Conservation (phyloP, 352 stramenopile species). For the Phytophthora quininea region DNA sequence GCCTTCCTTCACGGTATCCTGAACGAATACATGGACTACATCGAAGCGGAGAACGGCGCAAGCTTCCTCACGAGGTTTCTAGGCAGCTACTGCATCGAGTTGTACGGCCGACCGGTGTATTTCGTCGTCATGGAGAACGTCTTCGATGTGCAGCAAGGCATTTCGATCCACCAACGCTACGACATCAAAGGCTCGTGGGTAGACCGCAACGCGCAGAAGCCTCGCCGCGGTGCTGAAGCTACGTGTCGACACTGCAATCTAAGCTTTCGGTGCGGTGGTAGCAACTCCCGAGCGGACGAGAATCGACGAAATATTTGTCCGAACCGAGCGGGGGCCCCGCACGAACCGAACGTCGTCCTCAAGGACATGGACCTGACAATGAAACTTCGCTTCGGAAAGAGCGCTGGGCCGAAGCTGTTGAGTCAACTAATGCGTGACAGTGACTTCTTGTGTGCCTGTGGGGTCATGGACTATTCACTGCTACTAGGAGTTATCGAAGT, state of each 20-base stretch:
- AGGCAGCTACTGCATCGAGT: constrained; percentile 78
- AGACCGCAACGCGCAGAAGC: constrained; percentile 73
- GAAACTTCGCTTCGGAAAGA: constrained; percentile 68
- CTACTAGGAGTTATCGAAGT: constrained; percentile 81
- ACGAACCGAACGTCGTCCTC: constrained; percentile 78
- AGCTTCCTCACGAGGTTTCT: constrained; percentile 86
- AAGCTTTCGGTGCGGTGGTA: constrained; percentile 58
- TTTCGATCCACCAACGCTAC: constrained; percentile 84
- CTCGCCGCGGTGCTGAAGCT: constrained; percentile 54
- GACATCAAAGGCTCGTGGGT: constrained; percentile 91
- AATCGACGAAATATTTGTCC: constrained; percentile 55
- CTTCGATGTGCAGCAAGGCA: constrained; percentile 78
- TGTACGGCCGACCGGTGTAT: constrained; percentile 75
- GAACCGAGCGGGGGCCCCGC: constrained; percentile 54
- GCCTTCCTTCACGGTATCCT: constrained; percentile 73
- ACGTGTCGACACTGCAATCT: constrained; percentile 79
- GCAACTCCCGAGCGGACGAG: constrained; percentile 18
- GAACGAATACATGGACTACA: constrained; percentile 64
- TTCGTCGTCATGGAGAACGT: constrained; percentile 93
- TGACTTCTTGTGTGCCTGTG: constrained; percentile 67
- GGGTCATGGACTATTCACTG: constrained; percentile 89
- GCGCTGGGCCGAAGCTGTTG: constrained; percentile 48
- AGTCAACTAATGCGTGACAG: constrained; percentile 72
- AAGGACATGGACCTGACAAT: constrained; percentile 86
- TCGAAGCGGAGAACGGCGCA: constrained; percentile 48